A percentile compares a stretch with the other conserved stretches of the same genome.
phyloP scores from a whole-genome alignment of 2,329 filamentous ascomycete genomes.

The Epichloe elymi region DNA sequence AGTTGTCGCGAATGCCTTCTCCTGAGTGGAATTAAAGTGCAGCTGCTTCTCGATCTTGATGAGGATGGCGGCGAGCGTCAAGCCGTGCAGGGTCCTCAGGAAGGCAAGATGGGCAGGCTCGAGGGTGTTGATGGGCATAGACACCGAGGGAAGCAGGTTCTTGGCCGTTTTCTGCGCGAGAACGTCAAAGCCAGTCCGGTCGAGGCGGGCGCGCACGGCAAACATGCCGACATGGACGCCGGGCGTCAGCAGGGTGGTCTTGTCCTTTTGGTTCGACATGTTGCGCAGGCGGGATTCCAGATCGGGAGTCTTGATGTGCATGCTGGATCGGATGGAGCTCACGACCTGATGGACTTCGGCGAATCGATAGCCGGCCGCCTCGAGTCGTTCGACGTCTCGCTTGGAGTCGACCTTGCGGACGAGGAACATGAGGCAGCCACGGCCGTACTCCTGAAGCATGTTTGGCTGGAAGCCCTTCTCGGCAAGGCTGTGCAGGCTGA shows the following conservation, averaged over 20 bases:
- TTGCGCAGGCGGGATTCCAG: slow-evolving; percentile 47
- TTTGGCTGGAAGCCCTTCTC: slow-evolving; percentile 25
- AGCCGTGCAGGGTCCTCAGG: slow-evolving; percentile 34
- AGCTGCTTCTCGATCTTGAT: slow-evolving; percentile 20
- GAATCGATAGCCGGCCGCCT: slow-evolving; percentile 67
- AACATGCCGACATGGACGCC: slow-evolving; percentile 48
- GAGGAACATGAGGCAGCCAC: slow-evolving; percentile 70
- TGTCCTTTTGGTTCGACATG: slow-evolving; percentile 47
- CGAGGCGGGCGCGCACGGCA: slow-evolving; percentile 37
- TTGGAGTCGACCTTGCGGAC: slow-evolving; percentile 48
- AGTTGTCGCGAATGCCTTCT: slow-evolving; percentile 30
- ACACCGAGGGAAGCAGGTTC: slow-evolving; percentile 47
- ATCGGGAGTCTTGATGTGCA: slow-evolving; percentile 57
- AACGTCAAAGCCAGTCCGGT: slow-evolving; percentile 47
- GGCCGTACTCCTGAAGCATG: slow-evolving; percentile 35
- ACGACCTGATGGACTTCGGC: slow-evolving; percentile 55
- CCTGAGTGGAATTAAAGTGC: slow-evolving; percentile 24
- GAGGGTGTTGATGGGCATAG: slow-evolving; percentile 38
- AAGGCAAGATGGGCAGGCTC: slow-evolving; percentile 42
- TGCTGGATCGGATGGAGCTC: slow-evolving; percentile 53
- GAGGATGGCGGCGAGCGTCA: slow-evolving; percentile 22
- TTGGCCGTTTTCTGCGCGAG: slow-evolving; percentile 42
- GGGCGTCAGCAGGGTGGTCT: slow-evolving; percentile 31
- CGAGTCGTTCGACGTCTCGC: slow-evolving; percentile 49
- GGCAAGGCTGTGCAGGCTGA: slow-evolving; percentile 20